Evolutionary conservation across 1,284 basidiomycete species (phyloP).

Genomic region (Heterobasidion parviporum): DNA sequence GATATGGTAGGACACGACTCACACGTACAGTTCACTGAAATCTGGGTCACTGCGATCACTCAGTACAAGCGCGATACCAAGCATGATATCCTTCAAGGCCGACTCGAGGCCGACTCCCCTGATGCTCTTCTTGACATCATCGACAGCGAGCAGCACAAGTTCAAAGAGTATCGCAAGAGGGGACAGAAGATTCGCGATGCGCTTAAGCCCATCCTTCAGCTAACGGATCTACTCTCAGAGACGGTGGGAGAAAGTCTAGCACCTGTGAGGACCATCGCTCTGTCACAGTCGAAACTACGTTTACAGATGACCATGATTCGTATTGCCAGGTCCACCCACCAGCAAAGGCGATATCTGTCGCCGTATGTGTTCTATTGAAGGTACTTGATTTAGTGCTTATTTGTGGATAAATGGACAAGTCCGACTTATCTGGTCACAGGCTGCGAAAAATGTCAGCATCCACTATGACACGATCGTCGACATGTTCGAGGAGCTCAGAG

Average conservation of each 20-base stretch:
- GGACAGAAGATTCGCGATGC: not conserved
- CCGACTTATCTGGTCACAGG: not conserved
- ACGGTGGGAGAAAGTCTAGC: too few relatives aligned
- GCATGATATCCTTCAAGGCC: too few relatives aligned
- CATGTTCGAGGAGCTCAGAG: not conserved
- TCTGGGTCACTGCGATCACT: too few relatives aligned
- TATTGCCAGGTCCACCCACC: too few relatives aligned
- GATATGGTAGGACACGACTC: too few relatives aligned
- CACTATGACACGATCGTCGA: not conserved
- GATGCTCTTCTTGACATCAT: not conserved
- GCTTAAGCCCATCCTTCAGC: not conserved
- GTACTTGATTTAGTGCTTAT: not conserved
- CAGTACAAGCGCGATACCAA: too few relatives aligned
- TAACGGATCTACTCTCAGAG: not conserved
- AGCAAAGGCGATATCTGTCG: not conserved
- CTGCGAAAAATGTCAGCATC: not conserved
- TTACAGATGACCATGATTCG: too few relatives aligned
- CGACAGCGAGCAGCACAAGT: not conserved
- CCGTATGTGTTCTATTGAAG: not conserved
- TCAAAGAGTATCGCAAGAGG: not conserved
- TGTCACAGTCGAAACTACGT: too few relatives aligned
- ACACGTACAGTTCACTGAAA: too few relatives aligned
- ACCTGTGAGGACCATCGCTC: too few relatives aligned
- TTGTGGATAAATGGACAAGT: too few relatives aligned
- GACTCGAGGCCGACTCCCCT: too few relatives aligned